Evolutionary conservation across 495 filamentous ascomycete species (phyloP).

Genomic region (Neurospora cerealis): DNA sequence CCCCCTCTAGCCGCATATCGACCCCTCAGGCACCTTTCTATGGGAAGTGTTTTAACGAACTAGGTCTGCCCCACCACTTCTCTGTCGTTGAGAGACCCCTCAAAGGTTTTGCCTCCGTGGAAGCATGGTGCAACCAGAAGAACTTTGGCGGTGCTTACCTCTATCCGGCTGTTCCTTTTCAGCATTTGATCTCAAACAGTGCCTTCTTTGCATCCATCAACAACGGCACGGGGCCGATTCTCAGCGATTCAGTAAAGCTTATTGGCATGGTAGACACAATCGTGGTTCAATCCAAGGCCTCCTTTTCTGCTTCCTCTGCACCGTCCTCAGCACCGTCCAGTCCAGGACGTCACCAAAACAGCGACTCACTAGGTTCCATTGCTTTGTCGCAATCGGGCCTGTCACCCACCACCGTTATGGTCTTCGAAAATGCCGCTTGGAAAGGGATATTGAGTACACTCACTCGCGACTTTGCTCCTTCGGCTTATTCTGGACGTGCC

Average conservation of each 20-base stretch:
- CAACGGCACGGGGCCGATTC: constrained; percentile 47
- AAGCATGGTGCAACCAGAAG: constrained; percentile 55
- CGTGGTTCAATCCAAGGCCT: constrained; percentile 41
- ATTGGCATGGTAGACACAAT: constrained; percentile 78
- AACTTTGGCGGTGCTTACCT: constrained; percentile 73
- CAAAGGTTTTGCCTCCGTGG: constrained; percentile 46
- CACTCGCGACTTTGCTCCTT: constrained; percentile 70
- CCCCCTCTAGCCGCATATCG: constrained; percentile 44
- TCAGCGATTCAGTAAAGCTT: constrained; percentile 62
- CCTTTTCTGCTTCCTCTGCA: constrained; percentile 22
- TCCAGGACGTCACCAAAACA: constrained; percentile 23
- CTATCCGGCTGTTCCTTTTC: constrained; percentile 53
- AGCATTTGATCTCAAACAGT: constrained; percentile 26
- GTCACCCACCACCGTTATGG: constrained; percentile 36
- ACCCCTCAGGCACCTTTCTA: constrained; percentile 73
- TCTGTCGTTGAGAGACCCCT: constrained; percentile 61
- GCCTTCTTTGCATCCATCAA: constrained; percentile 33
- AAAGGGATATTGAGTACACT: constrained; percentile 73
- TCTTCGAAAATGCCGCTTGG: constrained; percentile 75
- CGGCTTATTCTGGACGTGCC: constrained; percentile 62
- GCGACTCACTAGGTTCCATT: constrained; percentile 12
- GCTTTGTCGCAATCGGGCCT: constrained; percentile 19
- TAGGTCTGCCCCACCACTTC: constrained; percentile 72
- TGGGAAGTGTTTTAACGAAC: constrained; percentile 81
- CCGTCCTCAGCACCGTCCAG: constrained; percentile 30